A percentile compares a stretch with the other conserved stretches of the same genome.
Conservation (phyloP, 768 basidiomycete genomes). For the Amanita pallidorosea region DNA sequence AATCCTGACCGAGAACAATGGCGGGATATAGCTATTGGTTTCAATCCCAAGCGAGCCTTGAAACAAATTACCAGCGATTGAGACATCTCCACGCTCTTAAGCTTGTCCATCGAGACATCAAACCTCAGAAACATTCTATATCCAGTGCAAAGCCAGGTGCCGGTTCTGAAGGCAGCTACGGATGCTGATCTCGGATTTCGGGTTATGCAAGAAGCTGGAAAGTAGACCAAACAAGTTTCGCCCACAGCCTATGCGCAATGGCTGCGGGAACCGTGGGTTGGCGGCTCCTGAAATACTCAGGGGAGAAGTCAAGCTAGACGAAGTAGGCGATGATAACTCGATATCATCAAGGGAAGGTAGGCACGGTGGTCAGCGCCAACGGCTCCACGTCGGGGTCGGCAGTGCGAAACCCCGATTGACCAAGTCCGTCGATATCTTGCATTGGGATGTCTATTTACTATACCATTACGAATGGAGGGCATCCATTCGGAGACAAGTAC, state of each 20-base stretch:
- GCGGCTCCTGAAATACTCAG: slow-evolving; percentile 95
- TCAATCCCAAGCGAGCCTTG: slow-evolving; percentile 84
- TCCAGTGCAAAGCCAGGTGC: slow-evolving; percentile 51
- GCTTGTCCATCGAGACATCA: slow-evolving; percentile 97
- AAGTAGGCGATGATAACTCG: slow-evolving; percentile 54
- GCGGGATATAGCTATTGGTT: slow-evolving; percentile 66
- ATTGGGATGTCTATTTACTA: slow-evolving; percentile 91
- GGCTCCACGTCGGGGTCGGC: slow-evolving; percentile 16
- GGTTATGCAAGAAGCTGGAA: slow-evolving; percentile 93
- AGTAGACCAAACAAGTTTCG: slow-evolving; percentile 91
- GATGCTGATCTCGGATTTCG: slow-evolving; percentile 96
- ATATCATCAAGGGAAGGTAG: slow-evolving; percentile 60
- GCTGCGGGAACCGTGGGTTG: slow-evolving; percentile 94
- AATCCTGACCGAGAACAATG: slow-evolving; percentile 55
- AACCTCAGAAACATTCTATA: slow-evolving; percentile 97
- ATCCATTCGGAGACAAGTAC: slow-evolving; percentile 91
- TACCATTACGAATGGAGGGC: slow-evolving; percentile 77
- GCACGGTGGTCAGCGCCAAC: slow-evolving; percentile 31
- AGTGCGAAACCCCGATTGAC: slow-evolving; percentile 54
- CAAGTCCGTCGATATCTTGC: slow-evolving; percentile 94
- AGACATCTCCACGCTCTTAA: slow-evolving; percentile 89
- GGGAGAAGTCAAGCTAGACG: slow-evolving; percentile 90
- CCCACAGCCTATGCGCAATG: slow-evolving; percentile 81
- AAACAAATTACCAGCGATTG: slow-evolving; percentile 76
- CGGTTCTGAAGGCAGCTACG: slow-evolving; percentile 34